Conservation (phyloP, 2,329 filamentous ascomycete genomes). For the Aotearoamyces nothofagi region DNA sequence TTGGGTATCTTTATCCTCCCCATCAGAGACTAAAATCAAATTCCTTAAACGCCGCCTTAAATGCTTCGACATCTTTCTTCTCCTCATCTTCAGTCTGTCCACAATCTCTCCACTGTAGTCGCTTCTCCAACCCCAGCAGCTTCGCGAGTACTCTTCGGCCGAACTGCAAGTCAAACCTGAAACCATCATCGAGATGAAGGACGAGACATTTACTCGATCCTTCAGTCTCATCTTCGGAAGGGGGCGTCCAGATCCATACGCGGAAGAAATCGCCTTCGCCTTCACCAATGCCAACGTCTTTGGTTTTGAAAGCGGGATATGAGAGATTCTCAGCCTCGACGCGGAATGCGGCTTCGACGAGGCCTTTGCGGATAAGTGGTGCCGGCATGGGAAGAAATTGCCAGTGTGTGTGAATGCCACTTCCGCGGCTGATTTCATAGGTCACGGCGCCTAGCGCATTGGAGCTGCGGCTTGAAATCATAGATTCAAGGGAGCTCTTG, state of each 20-base stretch:
- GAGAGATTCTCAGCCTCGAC: slow-evolving; percentile 68
- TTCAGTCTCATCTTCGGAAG: slow-evolving; percentile 24
- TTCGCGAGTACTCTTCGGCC: slow-evolving; percentile 79
- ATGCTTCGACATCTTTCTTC: slow-evolving; percentile 57
- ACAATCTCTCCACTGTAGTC: slow-evolving; percentile 78
- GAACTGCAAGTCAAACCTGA: slow-evolving; percentile 83
- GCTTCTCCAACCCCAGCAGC: slow-evolving; percentile 61
- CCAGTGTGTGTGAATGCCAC: slow-evolving; percentile 84
- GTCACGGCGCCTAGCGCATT: slow-evolving; percentile 66
- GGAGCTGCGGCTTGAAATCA: slow-evolving; percentile 44
- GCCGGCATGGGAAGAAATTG: slow-evolving; percentile 70
- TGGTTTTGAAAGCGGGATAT: slow-evolving; percentile 34
- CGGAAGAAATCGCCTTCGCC: slow-evolving; percentile 59
- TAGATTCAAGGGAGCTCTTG: slow-evolving; percentile 59
- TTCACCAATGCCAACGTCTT: slow-evolving; percentile 33
- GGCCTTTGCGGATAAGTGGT: slow-evolving; percentile 50
- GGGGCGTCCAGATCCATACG: slow-evolving; percentile 58
- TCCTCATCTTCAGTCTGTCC: slow-evolving; percentile 67
- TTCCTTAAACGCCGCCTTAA: slow-evolving; percentile 67
- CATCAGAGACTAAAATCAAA: slow-evolving; percentile 57
- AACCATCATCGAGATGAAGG: slow-evolving; percentile 54
- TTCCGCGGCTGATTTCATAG: slow-evolving; percentile 76
- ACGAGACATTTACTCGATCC: slow-evolving; percentile 50
- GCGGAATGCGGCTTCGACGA: slow-evolving; percentile 79
- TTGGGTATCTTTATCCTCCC: not conserved